Conservation (phyloP, 2,329 filamentous ascomycete species). For the Aspergillus candidus region DNA sequence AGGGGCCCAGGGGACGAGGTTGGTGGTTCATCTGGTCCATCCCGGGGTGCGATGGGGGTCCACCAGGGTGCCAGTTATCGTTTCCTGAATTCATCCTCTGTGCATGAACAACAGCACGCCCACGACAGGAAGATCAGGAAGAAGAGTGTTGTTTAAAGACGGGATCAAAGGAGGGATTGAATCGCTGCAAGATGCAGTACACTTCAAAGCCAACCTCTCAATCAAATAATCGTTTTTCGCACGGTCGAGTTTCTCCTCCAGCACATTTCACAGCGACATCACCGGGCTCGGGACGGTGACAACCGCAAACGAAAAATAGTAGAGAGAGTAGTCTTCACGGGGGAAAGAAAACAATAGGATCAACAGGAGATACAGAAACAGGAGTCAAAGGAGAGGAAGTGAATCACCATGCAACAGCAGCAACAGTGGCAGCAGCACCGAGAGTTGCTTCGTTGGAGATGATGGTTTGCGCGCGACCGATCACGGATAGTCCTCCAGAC, state of each 20-base stretch:
- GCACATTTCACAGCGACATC: conserved; percentile 25
- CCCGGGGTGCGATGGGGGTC: conserved; percentile 37
- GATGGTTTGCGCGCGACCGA: conserved; percentile 35
- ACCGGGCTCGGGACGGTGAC: conserved; percentile 15
- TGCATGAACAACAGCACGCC: conserved; percentile 16
- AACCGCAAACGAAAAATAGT: conserved; percentile 1
- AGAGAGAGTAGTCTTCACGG: not conserved
- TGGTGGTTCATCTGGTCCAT: conserved; percentile 40
- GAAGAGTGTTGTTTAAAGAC: not conserved
- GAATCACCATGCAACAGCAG: not conserved
- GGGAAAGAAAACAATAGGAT: conserved; percentile 1
- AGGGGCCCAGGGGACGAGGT: conserved; percentile 39
- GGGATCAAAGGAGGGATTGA: not conserved
- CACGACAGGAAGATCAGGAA: not conserved
- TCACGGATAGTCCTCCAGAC: conserved; percentile 30
- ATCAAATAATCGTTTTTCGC: conserved; percentile 17
- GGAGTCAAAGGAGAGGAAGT: not conserved
- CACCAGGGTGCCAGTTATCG: conserved; percentile 40
- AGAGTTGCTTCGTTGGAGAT: conserved; percentile 12
- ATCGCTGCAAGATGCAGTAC: conserved; percentile 4
- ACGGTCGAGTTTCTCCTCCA: conserved; percentile 18
- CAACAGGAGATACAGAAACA: conserved; percentile 2
- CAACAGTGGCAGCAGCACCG: conserved; percentile 1
- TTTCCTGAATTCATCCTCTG: conserved; percentile 39
- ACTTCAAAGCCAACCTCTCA: conserved; percentile 9